Conservation (phyloP, 2,329 filamentous ascomycete species). For the Colletotrichum sp. region DNA sequence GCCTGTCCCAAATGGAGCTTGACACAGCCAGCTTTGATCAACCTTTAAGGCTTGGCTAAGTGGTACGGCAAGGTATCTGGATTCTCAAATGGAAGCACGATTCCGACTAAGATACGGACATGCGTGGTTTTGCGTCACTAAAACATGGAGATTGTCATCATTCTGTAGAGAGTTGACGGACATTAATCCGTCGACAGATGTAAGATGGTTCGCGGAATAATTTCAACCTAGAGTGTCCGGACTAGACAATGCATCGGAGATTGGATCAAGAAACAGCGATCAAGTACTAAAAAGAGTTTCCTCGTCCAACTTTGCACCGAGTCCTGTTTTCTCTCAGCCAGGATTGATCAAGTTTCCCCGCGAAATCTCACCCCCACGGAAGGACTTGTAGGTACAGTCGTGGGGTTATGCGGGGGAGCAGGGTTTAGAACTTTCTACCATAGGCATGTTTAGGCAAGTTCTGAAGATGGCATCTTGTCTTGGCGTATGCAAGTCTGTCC, state of each 20-base stretch:
- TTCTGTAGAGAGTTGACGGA: background rate
- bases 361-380: background rate
- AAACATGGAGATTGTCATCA: background rate
- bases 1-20: no score
- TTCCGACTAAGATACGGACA: background rate
- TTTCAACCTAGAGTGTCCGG: background rate
- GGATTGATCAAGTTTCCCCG: background rate
- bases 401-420: background rate
- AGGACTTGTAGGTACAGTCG: background rate
- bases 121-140: background rate
- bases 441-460: background rate
- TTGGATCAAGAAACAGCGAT: background rate
- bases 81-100: background rate
- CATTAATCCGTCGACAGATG: background rate
- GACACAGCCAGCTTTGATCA: background rate
- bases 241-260: background rate
- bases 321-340: background rate
- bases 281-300: fast-evolving
- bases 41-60: background rate
- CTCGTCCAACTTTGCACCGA: background rate
- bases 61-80: background rate
- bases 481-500: background rate
- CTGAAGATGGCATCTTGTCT: background rate
- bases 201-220: background rate
- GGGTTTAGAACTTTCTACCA: background rate